Evolutionary conservation across 2,329 filamentous ascomycete species (phyloP).

Genomic region (Fusarium sp.): DNA sequence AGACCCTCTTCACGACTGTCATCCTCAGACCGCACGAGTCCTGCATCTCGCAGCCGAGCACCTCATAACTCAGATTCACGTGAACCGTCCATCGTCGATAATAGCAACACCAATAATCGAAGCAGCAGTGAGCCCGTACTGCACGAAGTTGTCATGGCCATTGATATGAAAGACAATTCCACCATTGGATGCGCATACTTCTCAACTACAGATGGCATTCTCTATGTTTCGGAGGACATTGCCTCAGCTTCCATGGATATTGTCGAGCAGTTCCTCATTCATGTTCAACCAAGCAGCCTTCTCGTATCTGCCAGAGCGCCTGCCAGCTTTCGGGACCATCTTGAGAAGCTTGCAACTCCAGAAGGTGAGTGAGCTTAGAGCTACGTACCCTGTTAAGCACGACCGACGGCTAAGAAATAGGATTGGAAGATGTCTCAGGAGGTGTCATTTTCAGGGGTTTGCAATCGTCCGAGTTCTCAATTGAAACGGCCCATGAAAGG

Average conservation of each 20-base stretch:
- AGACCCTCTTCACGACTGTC: neutral
- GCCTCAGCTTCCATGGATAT: conserved; percentile 76
- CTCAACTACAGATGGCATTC: conserved; percentile 73
- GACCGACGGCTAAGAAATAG: conserved; percentile 4
- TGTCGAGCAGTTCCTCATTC: conserved; percentile 71
- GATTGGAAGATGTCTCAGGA: conserved; percentile 8
- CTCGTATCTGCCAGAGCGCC: conserved; percentile 65
- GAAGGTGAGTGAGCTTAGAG: conserved; percentile 21
- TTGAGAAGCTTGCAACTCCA: conserved; percentile 45
- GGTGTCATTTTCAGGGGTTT: conserved; percentile 71
- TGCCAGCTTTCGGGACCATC: conserved; percentile 53
- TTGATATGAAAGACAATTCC: conserved; percentile 78
- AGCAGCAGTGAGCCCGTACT: conserved; percentile 28
- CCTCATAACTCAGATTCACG: neutral
- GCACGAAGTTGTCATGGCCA: conserved; percentile 80
- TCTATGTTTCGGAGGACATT: conserved; percentile 84
- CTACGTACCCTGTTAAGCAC: neutral
- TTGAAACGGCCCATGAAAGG: conserved; percentile 74
- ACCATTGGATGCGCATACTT: conserved; percentile 90
- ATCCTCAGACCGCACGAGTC: neutral
- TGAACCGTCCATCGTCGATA: neutral
- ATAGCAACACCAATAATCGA: conserved; percentile 7
- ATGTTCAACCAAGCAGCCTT: conserved; percentile 68
- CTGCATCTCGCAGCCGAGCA: neutral
- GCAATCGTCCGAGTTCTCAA: conserved; percentile 79